A percentile compares a stretch with the other conserved stretches of the same genome.
phyloP scores from a whole-genome alignment of 345 rosid species.

The Corchorus olitorius region DNA sequence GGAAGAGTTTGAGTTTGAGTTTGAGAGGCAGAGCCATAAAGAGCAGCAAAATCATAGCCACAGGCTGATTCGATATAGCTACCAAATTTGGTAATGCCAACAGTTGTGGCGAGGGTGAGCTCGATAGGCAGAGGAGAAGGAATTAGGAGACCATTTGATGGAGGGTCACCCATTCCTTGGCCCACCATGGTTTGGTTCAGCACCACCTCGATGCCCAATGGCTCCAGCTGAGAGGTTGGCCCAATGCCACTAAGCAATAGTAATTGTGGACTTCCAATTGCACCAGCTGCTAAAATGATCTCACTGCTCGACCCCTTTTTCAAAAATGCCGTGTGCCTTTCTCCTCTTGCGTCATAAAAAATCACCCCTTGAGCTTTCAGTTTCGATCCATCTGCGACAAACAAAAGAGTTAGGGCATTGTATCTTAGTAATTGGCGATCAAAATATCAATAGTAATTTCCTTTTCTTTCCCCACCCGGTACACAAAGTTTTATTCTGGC shows the following conservation, averaged over 20 bases:
- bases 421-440: too few relatives aligned
- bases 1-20: slow-evolving; percentile 26
- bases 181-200: slow-evolving; percentile 73
- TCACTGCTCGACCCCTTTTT: slow-evolving; percentile 42
- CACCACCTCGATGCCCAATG: slow-evolving; percentile 49
- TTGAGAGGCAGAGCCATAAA: slow-evolving; percentile 34
- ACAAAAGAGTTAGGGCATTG: too few relatives aligned
- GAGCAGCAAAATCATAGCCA: slow-evolving; percentile 48
- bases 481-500: too few relatives aligned
- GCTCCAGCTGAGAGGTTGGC: slow-evolving; percentile 50
- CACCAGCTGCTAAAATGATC: slow-evolving; percentile 66
- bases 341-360: slow-evolving; percentile 50
- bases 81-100: slow-evolving; percentile 55
- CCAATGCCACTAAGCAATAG: slow-evolving; percentile 86
- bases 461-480: too few relatives aligned
- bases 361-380: slow-evolving; percentile 72
- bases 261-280: slow-evolving; percentile 78
- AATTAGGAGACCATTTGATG: slow-evolving; percentile 59
- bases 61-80: slow-evolving; percentile 65
- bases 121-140: slow-evolving; percentile 71
- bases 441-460: too few relatives aligned
- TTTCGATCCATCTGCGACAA: slow-evolving; percentile 32
- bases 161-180: slow-evolving; percentile 80
- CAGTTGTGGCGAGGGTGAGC: slow-evolving; percentile 61
- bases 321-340: slow-evolving; percentile 44